phyloP scores from a whole-genome alignment of 2,329 filamentous ascomycete species.

The Aspergillus amoenus region DNA sequence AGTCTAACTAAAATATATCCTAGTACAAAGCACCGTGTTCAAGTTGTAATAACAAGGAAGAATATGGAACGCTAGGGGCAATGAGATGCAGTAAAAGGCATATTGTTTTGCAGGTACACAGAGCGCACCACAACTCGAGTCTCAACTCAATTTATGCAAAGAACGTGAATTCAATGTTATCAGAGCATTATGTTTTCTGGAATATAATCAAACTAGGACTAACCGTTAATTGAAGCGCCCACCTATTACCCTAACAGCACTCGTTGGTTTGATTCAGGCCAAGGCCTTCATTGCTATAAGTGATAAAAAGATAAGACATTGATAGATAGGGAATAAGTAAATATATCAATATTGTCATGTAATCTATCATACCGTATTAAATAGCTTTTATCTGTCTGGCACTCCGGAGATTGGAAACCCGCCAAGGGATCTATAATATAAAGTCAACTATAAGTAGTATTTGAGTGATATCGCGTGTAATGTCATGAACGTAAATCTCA shows the following conservation, averaged over 20 bases:
- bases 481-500: conserved; percentile 3
- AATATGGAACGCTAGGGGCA: neutral
- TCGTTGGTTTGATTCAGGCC: too few species aligned
- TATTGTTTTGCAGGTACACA: neutral
- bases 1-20: conserved; percentile 9
- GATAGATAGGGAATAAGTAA: too few species aligned
- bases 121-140: neutral
- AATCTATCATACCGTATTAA: conserved; percentile 1
- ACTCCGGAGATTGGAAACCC: too few species aligned
- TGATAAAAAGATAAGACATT: too few species aligned
- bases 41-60: neutral
- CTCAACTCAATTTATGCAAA: too few species aligned
- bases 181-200: too few species aligned
- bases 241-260: too few species aligned
- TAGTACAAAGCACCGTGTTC: neutral
- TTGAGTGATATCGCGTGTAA: neutral
- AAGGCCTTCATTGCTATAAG: too few species aligned
- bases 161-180: too few species aligned
- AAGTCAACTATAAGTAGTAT: neutral
- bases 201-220: too few species aligned
- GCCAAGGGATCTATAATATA: neutral
- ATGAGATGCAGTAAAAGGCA: neutral
- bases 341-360: neutral
- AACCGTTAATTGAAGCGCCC: too few species aligned
- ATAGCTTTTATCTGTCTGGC: too few species aligned